A percentile compares a stretch with the other conserved stretches of the same genome.
Evolutionary conservation across 2,329 filamentous ascomycete species (phyloP).

Genomic region (Aspergillus proliferans): DNA sequence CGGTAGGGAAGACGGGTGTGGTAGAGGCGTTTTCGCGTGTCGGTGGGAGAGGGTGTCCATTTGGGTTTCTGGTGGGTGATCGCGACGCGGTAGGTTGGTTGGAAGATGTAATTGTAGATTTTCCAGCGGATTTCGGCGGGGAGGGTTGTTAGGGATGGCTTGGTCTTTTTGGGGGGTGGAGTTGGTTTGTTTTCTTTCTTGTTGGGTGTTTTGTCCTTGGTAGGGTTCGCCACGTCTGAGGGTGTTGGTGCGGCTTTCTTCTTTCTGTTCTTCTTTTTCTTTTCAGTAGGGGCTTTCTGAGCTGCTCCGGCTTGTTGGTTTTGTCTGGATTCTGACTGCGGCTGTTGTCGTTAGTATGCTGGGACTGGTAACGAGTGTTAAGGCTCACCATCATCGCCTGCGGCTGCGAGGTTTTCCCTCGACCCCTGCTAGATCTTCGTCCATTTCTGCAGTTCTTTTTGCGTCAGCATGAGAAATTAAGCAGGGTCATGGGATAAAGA

Average conservation of each 20-base stretch:
- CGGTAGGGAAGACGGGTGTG: slow-evolving; percentile 43
- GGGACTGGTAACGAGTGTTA: no score
- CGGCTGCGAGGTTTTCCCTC: no score
- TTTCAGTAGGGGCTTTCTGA: neutral
- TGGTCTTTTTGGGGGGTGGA: no score
- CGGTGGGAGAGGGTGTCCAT: slow-evolving; percentile 59
- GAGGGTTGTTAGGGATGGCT: slow-evolving; percentile 28
- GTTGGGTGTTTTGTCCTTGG: neutral
- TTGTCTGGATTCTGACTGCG: neutral
- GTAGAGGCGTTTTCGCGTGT: slow-evolving; percentile 58
- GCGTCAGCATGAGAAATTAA: neutral
- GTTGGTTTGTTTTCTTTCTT: neutral
- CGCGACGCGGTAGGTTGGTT: slow-evolving; percentile 19
- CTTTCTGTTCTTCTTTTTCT: no score
- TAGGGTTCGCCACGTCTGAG: neutral
- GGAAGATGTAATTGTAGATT: slow-evolving; percentile 61
- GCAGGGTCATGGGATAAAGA: neutral
- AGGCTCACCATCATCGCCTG: no score
- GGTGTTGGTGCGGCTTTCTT: no score
- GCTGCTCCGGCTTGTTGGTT: neutral
- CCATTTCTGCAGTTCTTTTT: neutral
- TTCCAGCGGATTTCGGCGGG: slow-evolving; percentile 64
- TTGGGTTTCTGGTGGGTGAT: slow-evolving; percentile 34
- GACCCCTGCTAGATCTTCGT: no score
- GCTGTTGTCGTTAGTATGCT: no score